Conservation (phyloP, 2,329 filamentous ascomycete genomes). For the Diplocarpon mali region DNA sequence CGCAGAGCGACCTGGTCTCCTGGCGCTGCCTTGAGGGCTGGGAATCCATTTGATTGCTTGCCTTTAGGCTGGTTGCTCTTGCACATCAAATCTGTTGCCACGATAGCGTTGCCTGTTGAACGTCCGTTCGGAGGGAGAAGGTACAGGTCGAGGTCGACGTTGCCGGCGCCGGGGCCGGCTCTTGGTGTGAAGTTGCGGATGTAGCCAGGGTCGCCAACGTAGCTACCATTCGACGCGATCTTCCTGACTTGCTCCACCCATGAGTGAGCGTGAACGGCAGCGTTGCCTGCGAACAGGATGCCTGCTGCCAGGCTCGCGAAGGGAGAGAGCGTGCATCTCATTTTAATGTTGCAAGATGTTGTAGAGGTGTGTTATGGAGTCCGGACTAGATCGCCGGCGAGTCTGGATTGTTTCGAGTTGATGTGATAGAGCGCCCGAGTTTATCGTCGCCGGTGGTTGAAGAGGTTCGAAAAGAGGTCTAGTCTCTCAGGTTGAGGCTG, state of each 20-base stretch:
- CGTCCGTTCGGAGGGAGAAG: conserved; percentile 48
- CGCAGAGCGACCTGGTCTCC: conserved; percentile 56
- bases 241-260: conserved; percentile 72
- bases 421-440: not conserved
- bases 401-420: not conserved
- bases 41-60: conserved; percentile 13
- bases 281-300: conserved; percentile 12
- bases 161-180: conserved; percentile 49
- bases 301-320: conserved; percentile 9
- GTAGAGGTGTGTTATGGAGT: not conserved
- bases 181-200: conserved; percentile 55
- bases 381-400: conserved; percentile 6
- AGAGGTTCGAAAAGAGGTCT: not conserved
- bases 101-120: conserved; percentile 33
- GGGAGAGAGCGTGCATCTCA: conserved; percentile 9
- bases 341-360: not conserved
- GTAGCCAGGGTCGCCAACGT: conserved; percentile 61
- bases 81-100: conserved; percentile 47
- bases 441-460: conserved; percentile 1
- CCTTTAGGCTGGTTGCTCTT: conserved; percentile 48
- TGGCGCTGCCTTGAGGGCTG: conserved; percentile 33
- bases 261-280: conserved; percentile 47
- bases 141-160: conserved; percentile 46
- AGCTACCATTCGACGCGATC: conserved; percentile 63
- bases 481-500: no score